These are phyloP conservation scores for Cladochytrium replicatum DNA, from an alignment of 192 early-diverging fungal genomes.

Conservation along the genomic window DNA sequence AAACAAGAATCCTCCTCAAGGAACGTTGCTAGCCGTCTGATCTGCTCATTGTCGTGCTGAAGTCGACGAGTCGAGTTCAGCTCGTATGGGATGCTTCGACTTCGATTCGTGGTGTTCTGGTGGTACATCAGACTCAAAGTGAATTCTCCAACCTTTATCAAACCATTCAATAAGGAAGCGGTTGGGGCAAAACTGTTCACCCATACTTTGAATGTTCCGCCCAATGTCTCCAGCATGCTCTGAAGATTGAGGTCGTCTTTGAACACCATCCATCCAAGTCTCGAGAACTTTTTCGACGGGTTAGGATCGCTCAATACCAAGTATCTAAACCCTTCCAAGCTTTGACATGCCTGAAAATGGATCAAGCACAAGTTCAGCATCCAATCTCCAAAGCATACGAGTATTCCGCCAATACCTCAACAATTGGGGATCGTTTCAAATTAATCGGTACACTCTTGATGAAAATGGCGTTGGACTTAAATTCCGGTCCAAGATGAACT, in stretches of 20 bases:
- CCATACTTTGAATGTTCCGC: conserved; percentile 48
- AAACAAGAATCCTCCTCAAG: conserved; percentile 50
- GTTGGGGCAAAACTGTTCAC: conserved; percentile 38
- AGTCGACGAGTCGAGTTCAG: conserved; percentile 58
- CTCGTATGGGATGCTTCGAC: conserved; percentile 61
- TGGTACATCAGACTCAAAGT: conserved; percentile 44
- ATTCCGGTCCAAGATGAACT: conserved; percentile 23
- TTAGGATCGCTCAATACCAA: conserved; percentile 79
- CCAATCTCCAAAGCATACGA: conserved; percentile 3
- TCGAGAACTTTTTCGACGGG: conserved; percentile 70
- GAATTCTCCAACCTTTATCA: conserved; percentile 44
- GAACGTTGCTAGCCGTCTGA: conserved; percentile 35
- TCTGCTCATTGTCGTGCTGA: conserved; percentile 62
- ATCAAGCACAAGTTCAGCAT: neutral
- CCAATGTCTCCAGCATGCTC: conserved; percentile 61
- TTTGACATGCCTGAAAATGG: conserved; percentile 44
- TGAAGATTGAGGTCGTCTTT: conserved; percentile 50
- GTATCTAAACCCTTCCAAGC: conserved; percentile 72
- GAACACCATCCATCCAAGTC: conserved; percentile 90
- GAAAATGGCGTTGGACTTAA: conserved; percentile 58
- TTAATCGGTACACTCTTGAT: conserved; percentile 71
- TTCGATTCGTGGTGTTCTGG: conserved; percentile 26
- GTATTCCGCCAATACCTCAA: conserved; percentile 35
- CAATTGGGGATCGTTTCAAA: conserved; percentile 50
- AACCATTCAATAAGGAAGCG: conserved; percentile 5